Evolutionary conservation across 2,329 filamentous ascomycete genomes (phyloP), one percentile per base, ranked within the genome.

Genomic region (Harringtonia aguacate): DNA sequence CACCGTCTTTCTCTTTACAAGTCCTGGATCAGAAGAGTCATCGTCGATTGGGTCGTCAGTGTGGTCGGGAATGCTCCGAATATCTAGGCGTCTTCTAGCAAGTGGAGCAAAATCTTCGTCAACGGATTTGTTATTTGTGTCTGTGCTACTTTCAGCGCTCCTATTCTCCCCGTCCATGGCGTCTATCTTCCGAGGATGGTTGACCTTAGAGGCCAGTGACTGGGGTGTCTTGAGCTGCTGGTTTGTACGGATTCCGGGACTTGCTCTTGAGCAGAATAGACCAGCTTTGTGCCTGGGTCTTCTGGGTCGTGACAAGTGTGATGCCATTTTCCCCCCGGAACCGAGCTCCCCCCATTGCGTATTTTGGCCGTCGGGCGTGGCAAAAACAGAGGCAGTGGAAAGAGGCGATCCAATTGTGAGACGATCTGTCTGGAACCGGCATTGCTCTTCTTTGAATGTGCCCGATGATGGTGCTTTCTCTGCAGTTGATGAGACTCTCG

Each of bases 41-140:
- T 46, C 39, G 24, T 46, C 44, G 4, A 46, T 43, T 5, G 44
- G 39, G 17, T 46, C 44, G 21, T 36, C 44, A 3, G 28, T 29
- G 24, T 24, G 31, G n/a, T 46, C 39, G 22, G 44, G 40, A 8
- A 46, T 39, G 29, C 30, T 39, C 15, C 39, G 28, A n/a, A 46
- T 46, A n/a, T 46, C 39, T 3, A 45, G 29, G 4, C 40, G 35
- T 9, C 36, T 33, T 3, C 31, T 12, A 3, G 34, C 29, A 21
- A 40, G 30, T 14, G n/a, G 13, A 27, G 24, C 6, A 10, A 6
- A 27, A 6, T 27, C 24, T n/a, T 22, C 18, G 13, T 12, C 18
- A 21, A n/a, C n/a, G n/a, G n/a, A n/a, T n/a, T n/a, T n/a, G n/a
- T n/a, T n/a, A n/a, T n/a, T n/a, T n/a, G n/a, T n/a, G n/a, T n/a